Evolutionary conservation across 2,329 filamentous ascomycete species (phyloP), one percentile per base, ranked within the genome.

Genomic region (Penicillium polonicum): DNA sequence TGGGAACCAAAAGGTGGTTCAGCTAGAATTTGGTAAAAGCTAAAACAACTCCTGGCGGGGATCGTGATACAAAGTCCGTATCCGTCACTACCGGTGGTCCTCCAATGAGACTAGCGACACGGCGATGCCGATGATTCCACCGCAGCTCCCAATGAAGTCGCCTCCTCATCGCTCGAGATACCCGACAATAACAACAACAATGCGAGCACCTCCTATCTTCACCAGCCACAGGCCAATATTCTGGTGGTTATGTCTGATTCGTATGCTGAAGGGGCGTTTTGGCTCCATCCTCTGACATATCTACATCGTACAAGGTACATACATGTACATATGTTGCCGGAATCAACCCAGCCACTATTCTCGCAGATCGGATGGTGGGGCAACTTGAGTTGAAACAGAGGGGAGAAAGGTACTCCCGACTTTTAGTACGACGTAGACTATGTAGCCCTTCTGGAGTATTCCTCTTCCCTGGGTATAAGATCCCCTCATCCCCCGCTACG

Each of bases 401-500:
- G 38, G 42, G 55, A 39, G 38, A 58, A 48, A 52, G 49, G 17
- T 35, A 51, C 9, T 19, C 2, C 19, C 29, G 5, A 19, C 35
- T 9, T 1, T 31, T 33, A 33, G 39, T 52, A 52, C 27, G 33
- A 52, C 27, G 38, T 27, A 21, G 52, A 53, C 44, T 53, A 63
- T 51, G 53, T 63, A 60, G 45, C 51, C 44, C 36, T 60, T 65
- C 58, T 59, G 46, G 54, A 59, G 41, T 54, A 42, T 59, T 64
- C 48, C 41, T 58, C 35, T 52, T 41, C 38, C 29, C 19, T 33
- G 33, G 59, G 48, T 65, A 66, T 66, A 67, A 65, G 60, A 60
- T 44, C 43, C 55, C 49, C 52, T 51, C 45, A 25, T 52, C 36
- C 19, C 52, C 43, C 39, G 4, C 13, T 27, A 31, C 29, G 15